Percentiles rank a stretch among this genome's conserved stretches.
Evolutionary conservation across 768 basidiomycete genomes (phyloP).

Genomic region (Phylloporus sp.): DNA sequence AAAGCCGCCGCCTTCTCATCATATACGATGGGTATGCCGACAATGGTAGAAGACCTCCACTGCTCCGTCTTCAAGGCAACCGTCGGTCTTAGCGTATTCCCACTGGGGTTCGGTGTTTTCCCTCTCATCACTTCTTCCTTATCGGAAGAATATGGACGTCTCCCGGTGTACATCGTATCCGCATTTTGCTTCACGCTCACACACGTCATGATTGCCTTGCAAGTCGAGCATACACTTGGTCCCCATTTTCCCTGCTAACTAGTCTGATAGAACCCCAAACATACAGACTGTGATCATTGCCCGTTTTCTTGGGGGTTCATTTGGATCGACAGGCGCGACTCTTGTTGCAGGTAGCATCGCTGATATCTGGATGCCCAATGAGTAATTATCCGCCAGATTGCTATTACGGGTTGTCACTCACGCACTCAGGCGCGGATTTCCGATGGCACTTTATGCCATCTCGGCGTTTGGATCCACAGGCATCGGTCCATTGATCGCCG

Average conservation of each 20-base stretch:
- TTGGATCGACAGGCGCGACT: constrained; percentile 65
- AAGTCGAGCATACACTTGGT: constrained; percentile 3
- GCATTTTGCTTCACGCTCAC: constrained; percentile 46
- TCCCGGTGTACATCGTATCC: constrained; percentile 54
- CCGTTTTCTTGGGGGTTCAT: constrained; percentile 62
- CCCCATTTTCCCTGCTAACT: constrained; percentile 3
- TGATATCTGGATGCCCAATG: constrained; percentile 61
- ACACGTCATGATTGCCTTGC: constrained; percentile 41
- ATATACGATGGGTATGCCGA: constrained; percentile 52
- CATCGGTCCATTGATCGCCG: constrained; percentile 58
- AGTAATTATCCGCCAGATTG: constrained; percentile 39
- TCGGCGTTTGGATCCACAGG: constrained; percentile 59
- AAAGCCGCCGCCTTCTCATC: constrained; percentile 49
- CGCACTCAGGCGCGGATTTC: constrained; percentile 60
- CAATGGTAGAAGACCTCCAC: constrained; percentile 49
- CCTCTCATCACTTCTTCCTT: constrained; percentile 66
- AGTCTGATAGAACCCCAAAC: constrained; percentile 33
- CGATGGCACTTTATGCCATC: constrained; percentile 72
- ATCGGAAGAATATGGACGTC: constrained; percentile 70
- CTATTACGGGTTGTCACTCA: constrained; percentile 7
- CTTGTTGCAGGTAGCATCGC: constrained; percentile 75
- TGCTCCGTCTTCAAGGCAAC: constrained; percentile 45
- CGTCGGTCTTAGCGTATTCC: constrained; percentile 49
- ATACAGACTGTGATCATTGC: constrained; percentile 63
- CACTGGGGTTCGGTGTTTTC: constrained; percentile 57